These are phyloP conservation scores for Nasturtium officinale DNA, from an alignment of 345 rosid genomes.

Conservation along the genomic window DNA sequence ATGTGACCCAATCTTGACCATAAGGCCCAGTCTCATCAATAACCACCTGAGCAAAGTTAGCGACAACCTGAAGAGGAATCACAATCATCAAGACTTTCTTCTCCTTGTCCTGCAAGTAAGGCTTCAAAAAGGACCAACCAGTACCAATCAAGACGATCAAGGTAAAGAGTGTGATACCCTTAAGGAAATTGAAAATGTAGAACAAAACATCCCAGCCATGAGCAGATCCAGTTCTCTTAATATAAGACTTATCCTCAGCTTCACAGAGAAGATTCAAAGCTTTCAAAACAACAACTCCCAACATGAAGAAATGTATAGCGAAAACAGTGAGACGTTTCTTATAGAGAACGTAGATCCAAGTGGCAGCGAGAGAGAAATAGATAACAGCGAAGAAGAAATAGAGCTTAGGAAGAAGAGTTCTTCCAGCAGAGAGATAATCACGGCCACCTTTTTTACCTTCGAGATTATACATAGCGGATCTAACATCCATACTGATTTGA, in stretches of 20 bases:
- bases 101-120: constrained; percentile 94
- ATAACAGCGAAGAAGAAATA: constrained; percentile 69
- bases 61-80: constrained; percentile 91
- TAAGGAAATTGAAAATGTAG: constrained; percentile 88
- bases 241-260: constrained; percentile 87
- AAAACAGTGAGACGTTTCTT: constrained; percentile 76
- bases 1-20: constrained; percentile 77
- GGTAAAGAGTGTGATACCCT: constrained; percentile 86
- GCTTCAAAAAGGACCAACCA: constrained; percentile 97
- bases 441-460: constrained; percentile 58
- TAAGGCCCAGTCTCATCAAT: constrained; percentile 85
- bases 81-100: constrained; percentile 95
- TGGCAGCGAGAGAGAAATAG: constrained; percentile 64
- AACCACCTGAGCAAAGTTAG: constrained; percentile 90
- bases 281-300: constrained; percentile 74
- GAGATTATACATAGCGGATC: constrained; percentile 86
- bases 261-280: constrained; percentile 74
- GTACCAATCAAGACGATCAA: constrained; percentile 93
- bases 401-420: constrained; percentile 76
- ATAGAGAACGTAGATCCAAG: constrained; percentile 75
- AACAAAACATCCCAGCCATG: constrained; percentile 98
- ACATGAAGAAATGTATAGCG: constrained; percentile 91
- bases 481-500: constrained; percentile 74
- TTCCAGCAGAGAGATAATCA: constrained; percentile 90
- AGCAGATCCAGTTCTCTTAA: constrained; percentile 89